These are phyloP conservation scores for Lotus japonicus DNA, from an alignment of 306 rosid species.

Conservation along the genomic window DNA sequence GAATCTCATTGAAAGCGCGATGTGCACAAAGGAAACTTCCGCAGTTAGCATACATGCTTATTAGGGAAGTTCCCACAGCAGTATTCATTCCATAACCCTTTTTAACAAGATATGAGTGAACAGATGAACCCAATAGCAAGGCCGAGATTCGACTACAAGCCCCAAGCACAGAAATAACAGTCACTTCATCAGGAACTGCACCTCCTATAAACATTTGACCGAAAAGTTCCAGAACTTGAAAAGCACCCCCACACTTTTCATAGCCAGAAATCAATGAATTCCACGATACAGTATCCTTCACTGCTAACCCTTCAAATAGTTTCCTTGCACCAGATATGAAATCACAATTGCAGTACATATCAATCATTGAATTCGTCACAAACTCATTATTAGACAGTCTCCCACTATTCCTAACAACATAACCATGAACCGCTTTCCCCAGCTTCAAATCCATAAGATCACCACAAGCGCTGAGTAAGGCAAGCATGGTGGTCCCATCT, in stretches of 20 bases:
- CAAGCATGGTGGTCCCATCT: conserved; percentile 56
- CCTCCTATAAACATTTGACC: conserved; percentile 38
- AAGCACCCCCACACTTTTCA: conserved; percentile 42
- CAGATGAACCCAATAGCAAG: conserved; percentile 37
- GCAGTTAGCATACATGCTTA: conserved; percentile 61
- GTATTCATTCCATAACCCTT: conserved; percentile 40
- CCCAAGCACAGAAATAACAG: conserved; percentile 35
- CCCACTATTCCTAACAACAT: conserved; percentile 29
- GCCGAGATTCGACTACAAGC: conserved; percentile 49
- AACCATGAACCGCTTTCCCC: conserved; percentile 51
- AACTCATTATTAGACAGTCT: conserved; percentile 27
- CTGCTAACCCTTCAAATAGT: conserved; percentile 34
- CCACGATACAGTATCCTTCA: conserved; percentile 49
- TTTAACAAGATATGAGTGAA: conserved; percentile 45
- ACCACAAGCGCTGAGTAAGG: conserved; percentile 43
- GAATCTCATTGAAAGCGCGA: conserved; percentile 41
- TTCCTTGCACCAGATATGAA: conserved; percentile 31
- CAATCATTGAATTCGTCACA: conserved; percentile 45
- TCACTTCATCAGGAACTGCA: conserved; percentile 47
- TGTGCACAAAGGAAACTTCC: conserved; percentile 45
- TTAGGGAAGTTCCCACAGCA: conserved; percentile 45
- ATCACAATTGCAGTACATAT: conserved; percentile 49
- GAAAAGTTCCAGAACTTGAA: conserved; percentile 45
- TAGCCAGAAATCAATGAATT: conserved; percentile 57
- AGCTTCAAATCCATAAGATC: conserved; percentile 32